These are phyloP conservation scores for Fusarium dlaminii DNA, from an alignment of 2,329 filamentous ascomycete genomes.

Conservation along the genomic window DNA sequence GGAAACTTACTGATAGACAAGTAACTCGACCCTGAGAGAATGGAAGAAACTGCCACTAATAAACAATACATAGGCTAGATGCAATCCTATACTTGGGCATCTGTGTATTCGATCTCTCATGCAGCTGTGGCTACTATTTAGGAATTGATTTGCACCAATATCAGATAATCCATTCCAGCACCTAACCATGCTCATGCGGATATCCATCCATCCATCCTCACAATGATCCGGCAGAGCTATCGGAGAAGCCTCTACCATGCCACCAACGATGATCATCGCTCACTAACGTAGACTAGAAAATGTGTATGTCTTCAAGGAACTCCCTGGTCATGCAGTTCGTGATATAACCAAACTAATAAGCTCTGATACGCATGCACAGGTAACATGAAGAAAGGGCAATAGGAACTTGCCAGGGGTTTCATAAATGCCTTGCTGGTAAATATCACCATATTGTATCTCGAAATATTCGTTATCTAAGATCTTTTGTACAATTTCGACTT, in stretches of 20 bases:
- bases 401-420: not conserved
- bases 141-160: conserved; percentile 3
- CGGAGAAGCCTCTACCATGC: not conserved
- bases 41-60: not conserved
- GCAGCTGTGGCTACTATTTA: not conserved
- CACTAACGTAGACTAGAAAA: not conserved
- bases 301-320: conserved; percentile 9
- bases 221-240: conserved; percentile 17
- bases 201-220: not conserved
- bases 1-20: not conserved
- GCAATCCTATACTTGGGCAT: not conserved
- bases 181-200: not conserved
- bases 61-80: not conserved
- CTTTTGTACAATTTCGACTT: not conserved
- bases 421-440: not conserved
- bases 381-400: not conserved
- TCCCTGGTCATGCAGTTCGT: not conserved
- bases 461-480: not conserved
- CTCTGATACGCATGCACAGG: not conserved
- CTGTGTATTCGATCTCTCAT: not conserved
- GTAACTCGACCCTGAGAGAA: not conserved
- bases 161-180: conserved; percentile 10
- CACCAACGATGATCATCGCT: not conserved
- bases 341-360: not conserved
- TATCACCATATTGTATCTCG: not conserved